A percentile compares a stretch with the other conserved stretches of the same genome.
These are phyloP conservation scores for Brassica rapa DNA, from an alignment of 345 rosid species.

Conservation along the genomic window DNA sequence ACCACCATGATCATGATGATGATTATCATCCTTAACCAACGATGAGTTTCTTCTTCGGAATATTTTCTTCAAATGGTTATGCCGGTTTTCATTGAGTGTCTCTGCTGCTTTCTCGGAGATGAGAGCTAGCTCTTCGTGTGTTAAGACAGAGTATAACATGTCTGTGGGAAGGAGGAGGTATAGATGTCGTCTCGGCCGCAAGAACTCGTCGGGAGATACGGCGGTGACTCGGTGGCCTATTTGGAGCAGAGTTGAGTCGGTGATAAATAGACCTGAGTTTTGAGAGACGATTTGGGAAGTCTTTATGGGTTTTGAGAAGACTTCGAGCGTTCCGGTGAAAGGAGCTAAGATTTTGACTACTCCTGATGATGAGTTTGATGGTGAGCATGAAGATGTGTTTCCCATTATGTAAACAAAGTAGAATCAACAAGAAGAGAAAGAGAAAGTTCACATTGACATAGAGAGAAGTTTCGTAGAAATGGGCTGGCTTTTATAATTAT, in stretches of 20 bases:
- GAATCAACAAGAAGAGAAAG: conserved; percentile 6
- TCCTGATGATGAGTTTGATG: conserved; percentile 30
- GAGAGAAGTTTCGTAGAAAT: conserved; percentile 17
- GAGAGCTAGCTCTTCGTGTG: conserved; percentile 41
- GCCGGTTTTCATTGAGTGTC: conserved; percentile 30
- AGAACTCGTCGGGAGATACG: conserved; percentile 21
- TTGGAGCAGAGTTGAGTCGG: conserved; percentile 39
- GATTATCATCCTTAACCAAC: conserved; percentile 1
- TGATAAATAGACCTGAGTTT: conserved; percentile 27
- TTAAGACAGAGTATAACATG: conserved; percentile 43
- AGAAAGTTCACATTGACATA: neutral
- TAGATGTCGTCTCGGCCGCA: conserved; percentile 38
- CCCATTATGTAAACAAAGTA: conserved; percentile 35
- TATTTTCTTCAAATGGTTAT: conserved; percentile 38
- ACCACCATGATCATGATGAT: conserved; percentile 9
- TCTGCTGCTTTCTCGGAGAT: conserved; percentile 37
- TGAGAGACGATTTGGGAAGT: conserved; percentile 31
- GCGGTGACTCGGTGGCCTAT: conserved; percentile 35
- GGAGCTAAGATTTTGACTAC: conserved; percentile 40
- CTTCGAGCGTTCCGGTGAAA: conserved; percentile 29
- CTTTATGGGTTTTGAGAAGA: conserved; percentile 37
- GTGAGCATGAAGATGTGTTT: conserved; percentile 42
- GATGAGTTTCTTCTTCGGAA: conserved; percentile 36
- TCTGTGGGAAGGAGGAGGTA: conserved; percentile 39
- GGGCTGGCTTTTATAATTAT: conserved; percentile 21